These are phyloP conservation scores for Leishmania gerbilli DNA, from an alignment of 208 protist genomes.

Conservation along the genomic window DNA sequence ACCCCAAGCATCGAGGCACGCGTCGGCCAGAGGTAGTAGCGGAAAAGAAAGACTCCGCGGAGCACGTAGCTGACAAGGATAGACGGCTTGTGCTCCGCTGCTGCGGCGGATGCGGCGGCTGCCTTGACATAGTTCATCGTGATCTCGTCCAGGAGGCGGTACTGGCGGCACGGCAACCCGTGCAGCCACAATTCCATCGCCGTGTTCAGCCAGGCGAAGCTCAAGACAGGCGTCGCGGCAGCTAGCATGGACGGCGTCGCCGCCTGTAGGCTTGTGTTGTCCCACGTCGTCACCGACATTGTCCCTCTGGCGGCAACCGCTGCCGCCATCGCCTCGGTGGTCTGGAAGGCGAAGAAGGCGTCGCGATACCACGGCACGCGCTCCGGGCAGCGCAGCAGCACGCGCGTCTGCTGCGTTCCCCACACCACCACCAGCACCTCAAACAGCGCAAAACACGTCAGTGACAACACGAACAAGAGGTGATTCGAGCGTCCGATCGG, in stretches of 20 bases:
- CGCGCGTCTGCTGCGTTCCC: constrained; percentile 41
- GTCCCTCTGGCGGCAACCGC: neutral
- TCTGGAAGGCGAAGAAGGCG: constrained; percentile 29
- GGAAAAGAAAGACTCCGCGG: constrained; percentile 29
- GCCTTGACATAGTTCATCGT: constrained; percentile 15
- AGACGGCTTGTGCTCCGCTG: neutral
- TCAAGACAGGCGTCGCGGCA: constrained; percentile 21
- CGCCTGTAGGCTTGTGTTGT: neutral
- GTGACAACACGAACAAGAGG: constrained; percentile 51
- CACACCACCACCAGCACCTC: constrained; percentile 57
- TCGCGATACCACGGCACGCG: constrained; percentile 33
- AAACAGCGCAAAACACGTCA: constrained; percentile 50
- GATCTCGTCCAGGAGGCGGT: constrained; percentile 15
- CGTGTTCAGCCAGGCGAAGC: constrained; percentile 40
- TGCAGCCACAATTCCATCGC: constrained; percentile 45
- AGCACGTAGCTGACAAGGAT: constrained; percentile 11
- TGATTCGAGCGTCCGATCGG: constrained; percentile 73
- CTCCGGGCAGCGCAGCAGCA: constrained; percentile 24
- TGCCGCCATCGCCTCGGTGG: constrained; percentile 10
- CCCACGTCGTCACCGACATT: neutral
- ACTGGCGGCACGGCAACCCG: constrained; percentile 58
- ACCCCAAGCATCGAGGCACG: constrained; percentile 44
- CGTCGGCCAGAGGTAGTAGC: constrained; percentile 55
- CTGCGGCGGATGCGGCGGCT: neutral
- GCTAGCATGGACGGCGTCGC: constrained; percentile 1